Evolutionary conservation across 2,329 filamentous ascomycete species (phyloP).

Genomic region (Penicillium paneum): DNA sequence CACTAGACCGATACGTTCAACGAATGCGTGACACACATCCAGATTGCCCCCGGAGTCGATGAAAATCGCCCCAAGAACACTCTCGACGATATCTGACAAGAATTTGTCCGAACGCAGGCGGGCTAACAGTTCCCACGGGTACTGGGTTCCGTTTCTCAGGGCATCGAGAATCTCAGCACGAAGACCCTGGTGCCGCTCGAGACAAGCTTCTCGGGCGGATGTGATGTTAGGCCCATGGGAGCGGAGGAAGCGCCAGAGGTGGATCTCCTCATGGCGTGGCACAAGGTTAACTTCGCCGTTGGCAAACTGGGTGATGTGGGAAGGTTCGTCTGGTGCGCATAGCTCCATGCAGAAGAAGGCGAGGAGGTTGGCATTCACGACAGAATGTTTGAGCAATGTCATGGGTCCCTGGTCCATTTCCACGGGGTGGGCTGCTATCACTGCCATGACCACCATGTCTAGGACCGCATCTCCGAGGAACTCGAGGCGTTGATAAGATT

Average conservation of each 20-base stretch:
- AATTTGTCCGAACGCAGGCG: slow-evolving; percentile 69
- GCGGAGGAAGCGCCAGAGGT: slow-evolving; percentile 70
- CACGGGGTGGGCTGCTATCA: slow-evolving; percentile 32
- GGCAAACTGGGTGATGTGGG: slow-evolving; percentile 4
- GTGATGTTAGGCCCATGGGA: slow-evolving; percentile 16
- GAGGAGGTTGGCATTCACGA: slow-evolving; percentile 78
- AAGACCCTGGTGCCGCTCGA: slow-evolving; percentile 48
- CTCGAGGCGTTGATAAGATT: slow-evolving; percentile 72
- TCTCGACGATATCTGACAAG: slow-evolving; percentile 80
- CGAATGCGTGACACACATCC: slow-evolving; percentile 56
- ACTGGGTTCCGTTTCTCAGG: slow-evolving; percentile 52
- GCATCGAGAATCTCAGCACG: slow-evolving; percentile 50
- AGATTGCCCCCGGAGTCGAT: slow-evolving; percentile 68
- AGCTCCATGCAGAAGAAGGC: slow-evolving; percentile 68
- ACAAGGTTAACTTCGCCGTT: slow-evolving; percentile 25
- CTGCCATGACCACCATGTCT: slow-evolving; percentile 67
- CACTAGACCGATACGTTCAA: slow-evolving; percentile 64
- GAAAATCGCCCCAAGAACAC: slow-evolving; percentile 76
- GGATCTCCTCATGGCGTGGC: slow-evolving; percentile 31
- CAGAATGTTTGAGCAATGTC: slow-evolving; percentile 70
- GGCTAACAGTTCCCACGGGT: slow-evolving; percentile 74
- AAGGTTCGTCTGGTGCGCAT: slow-evolving; percentile 16
- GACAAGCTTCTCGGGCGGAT: slow-evolving; percentile 15
- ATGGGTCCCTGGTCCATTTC: slow-evolving; percentile 59
- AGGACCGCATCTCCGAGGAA: slow-evolving; percentile 85